Evolutionary conservation across 192 early-diverging fungal genomes (phyloP).

Genomic region (Thoreauomyces humboldtii): DNA sequence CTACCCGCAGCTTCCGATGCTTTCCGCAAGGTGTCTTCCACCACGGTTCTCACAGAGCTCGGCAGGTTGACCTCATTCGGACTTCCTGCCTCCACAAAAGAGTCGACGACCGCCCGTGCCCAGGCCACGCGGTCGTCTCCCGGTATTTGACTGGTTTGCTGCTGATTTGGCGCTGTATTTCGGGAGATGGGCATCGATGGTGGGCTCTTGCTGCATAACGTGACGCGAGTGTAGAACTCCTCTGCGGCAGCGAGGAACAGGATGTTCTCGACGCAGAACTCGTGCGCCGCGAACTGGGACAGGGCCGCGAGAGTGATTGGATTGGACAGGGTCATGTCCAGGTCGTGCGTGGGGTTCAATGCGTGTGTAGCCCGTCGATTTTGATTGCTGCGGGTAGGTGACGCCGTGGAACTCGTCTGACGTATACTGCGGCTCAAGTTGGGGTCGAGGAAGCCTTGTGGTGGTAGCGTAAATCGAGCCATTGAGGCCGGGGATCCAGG

Average conservation of each 20-base stretch:
- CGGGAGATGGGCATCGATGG: too few relatives aligned
- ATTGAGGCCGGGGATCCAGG: not conserved
- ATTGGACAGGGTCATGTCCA: constrained; percentile 10
- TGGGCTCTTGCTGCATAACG: too few relatives aligned
- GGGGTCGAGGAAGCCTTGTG: not conserved
- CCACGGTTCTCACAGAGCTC: not conserved
- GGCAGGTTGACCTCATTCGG: constrained; percentile 23
- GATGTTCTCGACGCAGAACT: constrained; percentile 18
- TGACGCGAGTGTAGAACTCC: constrained; percentile 9
- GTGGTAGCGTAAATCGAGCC: not conserved
- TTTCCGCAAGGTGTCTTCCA: constrained; percentile 8
- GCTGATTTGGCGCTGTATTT: not conserved
- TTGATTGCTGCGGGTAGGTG: not conserved
- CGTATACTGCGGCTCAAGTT: not conserved
- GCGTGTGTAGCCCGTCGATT: not conserved
- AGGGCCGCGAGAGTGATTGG: constrained; percentile 1
- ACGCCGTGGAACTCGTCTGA: not conserved
- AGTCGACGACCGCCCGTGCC: not conserved
- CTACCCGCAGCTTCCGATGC: not conserved
- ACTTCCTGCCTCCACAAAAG: constrained; percentile 5
- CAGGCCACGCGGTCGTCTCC: constrained; percentile 1
- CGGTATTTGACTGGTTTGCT: not conserved
- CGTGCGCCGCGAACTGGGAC: constrained; percentile 12
- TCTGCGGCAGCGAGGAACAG: constrained; percentile 13
- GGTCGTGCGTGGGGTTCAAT: constrained; percentile 2